Percentiles rank a stretch among this genome's conserved stretches.
These are phyloP conservation scores for Alternaria incomplexa DNA, from an alignment of 2,329 filamentous ascomycete genomes.

Conservation along the genomic window DNA sequence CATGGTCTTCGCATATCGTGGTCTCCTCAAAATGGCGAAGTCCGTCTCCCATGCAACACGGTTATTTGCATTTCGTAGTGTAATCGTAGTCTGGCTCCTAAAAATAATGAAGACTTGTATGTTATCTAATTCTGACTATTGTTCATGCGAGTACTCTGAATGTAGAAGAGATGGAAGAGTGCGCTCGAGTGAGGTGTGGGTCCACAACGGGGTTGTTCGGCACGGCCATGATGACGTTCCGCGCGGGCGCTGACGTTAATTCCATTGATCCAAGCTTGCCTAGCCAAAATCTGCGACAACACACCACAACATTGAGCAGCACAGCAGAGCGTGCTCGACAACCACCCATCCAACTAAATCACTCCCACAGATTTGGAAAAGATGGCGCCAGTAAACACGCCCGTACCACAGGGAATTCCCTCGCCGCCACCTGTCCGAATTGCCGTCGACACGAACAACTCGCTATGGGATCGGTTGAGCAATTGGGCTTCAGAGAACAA, in stretches of 20 bases:
- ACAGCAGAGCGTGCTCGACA: not conserved
- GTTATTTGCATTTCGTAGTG: not conserved
- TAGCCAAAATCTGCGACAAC: conserved; percentile 23
- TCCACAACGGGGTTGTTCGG: not conserved
- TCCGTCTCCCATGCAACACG: not conserved
- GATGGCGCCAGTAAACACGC: conserved; percentile 41
- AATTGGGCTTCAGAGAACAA: conserved; percentile 96
- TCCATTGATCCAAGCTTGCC: conserved; percentile 5
- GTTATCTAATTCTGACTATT: not conserved
- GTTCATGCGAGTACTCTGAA: not conserved
- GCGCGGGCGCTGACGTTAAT: not conserved
- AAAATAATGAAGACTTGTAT: not conserved
- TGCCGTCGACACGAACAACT: conserved; percentile 56
- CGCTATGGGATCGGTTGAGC: conserved; percentile 87
- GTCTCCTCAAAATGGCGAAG: not conserved
- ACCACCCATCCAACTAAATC: conserved; percentile 8
- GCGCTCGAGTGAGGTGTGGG: not conserved
- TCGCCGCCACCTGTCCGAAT: conserved; percentile 45
- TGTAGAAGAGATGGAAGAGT: not conserved
- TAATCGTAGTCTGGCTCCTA: not conserved
- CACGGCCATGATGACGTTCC: not conserved
- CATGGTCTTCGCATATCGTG: not conserved
- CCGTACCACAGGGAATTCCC: conserved; percentile 36
- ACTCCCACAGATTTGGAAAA: conserved; percentile 10
- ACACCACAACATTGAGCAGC: conserved; percentile 26